Evolutionary conservation across 768 basidiomycete genomes (phyloP).

Genomic region (Candolleomyces efflorescens): DNA sequence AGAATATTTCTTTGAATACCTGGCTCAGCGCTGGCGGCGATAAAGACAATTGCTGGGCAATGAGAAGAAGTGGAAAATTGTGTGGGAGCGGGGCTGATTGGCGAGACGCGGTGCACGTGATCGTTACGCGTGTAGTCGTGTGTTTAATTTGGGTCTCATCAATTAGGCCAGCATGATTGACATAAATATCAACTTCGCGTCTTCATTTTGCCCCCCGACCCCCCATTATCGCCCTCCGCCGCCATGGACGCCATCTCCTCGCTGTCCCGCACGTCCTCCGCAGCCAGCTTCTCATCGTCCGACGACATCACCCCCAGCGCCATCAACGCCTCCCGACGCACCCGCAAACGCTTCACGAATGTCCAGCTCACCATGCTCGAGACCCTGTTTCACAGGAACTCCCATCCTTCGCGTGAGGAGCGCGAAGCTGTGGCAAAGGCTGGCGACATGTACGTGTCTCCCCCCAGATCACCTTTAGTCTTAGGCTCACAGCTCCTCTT

Average conservation of each 20-base stretch:
- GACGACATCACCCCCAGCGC: constrained; percentile 26
- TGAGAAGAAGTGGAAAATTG: neutral
- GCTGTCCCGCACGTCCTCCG: constrained; percentile 54
- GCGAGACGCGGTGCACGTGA: constrained; percentile 8
- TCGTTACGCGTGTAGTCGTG: neutral
- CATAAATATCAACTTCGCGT: constrained; percentile 11
- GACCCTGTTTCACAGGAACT: constrained; percentile 65
- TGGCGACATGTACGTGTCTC: constrained; percentile 55
- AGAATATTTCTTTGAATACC: too few relatives aligned
- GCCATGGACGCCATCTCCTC: constrained; percentile 11
- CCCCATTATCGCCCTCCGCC: constrained; percentile 6
- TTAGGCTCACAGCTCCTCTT: constrained; percentile 6
- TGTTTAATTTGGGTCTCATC: constrained; percentile 11
- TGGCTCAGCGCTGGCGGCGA: too few relatives aligned
- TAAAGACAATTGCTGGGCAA: too few relatives aligned
- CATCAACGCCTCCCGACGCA: constrained; percentile 44
- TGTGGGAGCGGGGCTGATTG: constrained; percentile 2
- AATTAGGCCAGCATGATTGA: constrained; percentile 6
- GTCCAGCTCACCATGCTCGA: constrained; percentile 69
- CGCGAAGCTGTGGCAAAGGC: constrained; percentile 59
- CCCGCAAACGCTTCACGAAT: constrained; percentile 67
- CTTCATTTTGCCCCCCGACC: constrained; percentile 7
- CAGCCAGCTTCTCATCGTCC: constrained; percentile 49
- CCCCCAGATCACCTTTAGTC: constrained; percentile 6
- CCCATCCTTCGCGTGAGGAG: constrained; percentile 72